Base-by-base conservation (phyloP, 257 asterid genomes). In the Solanum chmielewskii region DNA sequence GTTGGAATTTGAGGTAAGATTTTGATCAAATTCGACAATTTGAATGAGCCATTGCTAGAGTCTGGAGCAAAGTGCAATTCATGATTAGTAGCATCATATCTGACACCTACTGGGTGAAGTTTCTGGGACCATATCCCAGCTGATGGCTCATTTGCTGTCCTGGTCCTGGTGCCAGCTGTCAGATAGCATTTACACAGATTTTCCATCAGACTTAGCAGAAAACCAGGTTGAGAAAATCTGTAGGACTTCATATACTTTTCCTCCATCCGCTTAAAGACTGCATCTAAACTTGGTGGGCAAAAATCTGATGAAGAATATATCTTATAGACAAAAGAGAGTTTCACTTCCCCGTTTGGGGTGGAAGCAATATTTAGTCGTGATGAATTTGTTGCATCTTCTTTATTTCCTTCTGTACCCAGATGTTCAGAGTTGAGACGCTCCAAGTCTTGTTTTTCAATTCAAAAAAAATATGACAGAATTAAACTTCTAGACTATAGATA, bases 281-380 rank as follows among this genome's bases (percentile, higher is more conserved):
- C 85, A 82, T 89, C 89, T 75, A 90, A 75, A 85, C 83, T 90
- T 84, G 91, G 92, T 73, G 89, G 85, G 23, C 84, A 47, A 52
- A 83, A 78, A 69, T 86, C 88, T 25, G 91, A 76, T n/a, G 45
- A 47, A 21, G 35, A 25, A 23, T 90, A 49, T 60, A 88, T 60
- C 62, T 86, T 71, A 37, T 68, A 69, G 44, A 21, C 74, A 41
- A 92, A 88, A 85, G 88, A 90, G 76, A 92, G 85, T n/a, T 90
- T 90, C 84, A 91, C 93, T 71, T 91, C 90, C 31, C 92, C 93
- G 25, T 69, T 39, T 12, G 91, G 88, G 6, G 92, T 88, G 56
- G 94, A 89, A 71, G 91, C 94, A 86, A 92, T 84, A 44, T 83
- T 90, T n/a, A 91, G 68, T 86, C 84, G 89, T 62, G 88, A 73